Conservation (phyloP, 345 rosid species). For the Clausena lansium region DNA sequence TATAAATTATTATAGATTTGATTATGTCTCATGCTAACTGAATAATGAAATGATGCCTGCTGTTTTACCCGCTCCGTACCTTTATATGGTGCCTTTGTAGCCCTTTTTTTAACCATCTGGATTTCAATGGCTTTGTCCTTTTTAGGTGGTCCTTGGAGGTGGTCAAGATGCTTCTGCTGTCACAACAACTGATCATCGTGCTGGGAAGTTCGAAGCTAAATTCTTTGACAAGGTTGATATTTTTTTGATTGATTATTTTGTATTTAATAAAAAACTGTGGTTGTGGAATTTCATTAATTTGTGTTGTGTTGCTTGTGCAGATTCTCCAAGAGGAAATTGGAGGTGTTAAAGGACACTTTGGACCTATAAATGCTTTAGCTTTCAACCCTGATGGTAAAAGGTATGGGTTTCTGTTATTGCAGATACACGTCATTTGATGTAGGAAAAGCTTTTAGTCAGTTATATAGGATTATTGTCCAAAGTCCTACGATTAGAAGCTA, state of each 20-base stretch:
- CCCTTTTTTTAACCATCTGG: background rate
- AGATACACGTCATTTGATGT: background rate
- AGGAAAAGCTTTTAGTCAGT: background rate
- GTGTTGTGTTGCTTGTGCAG: slow-evolving; percentile 26
- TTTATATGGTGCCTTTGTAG: background rate
- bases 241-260: background rate
- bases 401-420: slow-evolving; percentile 29
- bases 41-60: background rate
- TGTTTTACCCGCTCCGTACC: background rate
- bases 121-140: slow-evolving; percentile 5
- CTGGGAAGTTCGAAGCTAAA: slow-evolving; percentile 97
- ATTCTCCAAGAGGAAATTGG: slow-evolving; percentile 89
- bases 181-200: slow-evolving; percentile 95
- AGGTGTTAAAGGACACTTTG: slow-evolving; percentile 98
- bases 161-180: slow-evolving; percentile 98
- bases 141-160: slow-evolving; percentile 96
- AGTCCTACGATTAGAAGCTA: no score
- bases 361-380: slow-evolving; percentile 95
- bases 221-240: slow-evolving; percentile 71
- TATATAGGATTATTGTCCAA: background rate
- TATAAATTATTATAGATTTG: background rate
- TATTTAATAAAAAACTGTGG: background rate
- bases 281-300: background rate
- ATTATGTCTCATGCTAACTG: background rate
- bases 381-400: slow-evolving; percentile 95